Evolutionary conservation across 768 basidiomycete genomes (phyloP), one percentile per base, ranked within the genome.

Genomic region (Heimioporus sp.): DNA sequence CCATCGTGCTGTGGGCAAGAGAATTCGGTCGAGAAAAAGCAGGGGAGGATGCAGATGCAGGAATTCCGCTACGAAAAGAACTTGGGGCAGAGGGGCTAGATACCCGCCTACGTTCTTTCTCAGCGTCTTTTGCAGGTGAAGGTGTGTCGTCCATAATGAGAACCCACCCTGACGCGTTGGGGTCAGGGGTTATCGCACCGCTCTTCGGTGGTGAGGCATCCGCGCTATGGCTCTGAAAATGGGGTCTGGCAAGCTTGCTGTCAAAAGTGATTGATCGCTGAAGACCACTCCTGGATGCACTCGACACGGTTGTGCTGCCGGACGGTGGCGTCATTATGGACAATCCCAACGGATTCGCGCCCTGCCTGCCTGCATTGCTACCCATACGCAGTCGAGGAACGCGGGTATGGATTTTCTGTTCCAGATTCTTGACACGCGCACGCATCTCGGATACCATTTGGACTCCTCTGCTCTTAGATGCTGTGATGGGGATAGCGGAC

Each of bases 371-470:
- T 41, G 82, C 83, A 47, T 83, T 81, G 62, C 89, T 90, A 17
- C 83, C 85, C 84, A 91, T 88, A 12, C 90, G 86, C 49, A 92
- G 65, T 48, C 90, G 80, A 20, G 90, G 91, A 46, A 93, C 90
- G 40, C 87, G 87, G 40, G 89, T 90, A 62, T 92, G 89, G 41
- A 93, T 88, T 70, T 87, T 90, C 71, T 90, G 89, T 62, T 92
- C 89, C 36, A 93, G 71, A 59, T 85, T 87, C 63, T 77, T 83
- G 30, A 93, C 90, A 46, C 87, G 80, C 36, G 89, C 90, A 38
- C 92, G 82, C 87, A 94, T 91, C 65, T 93, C 92, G 20, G 88
- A 87, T 6, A 92, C 90, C 92, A 94, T 93, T 63, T 93, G 90
- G 4, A 92, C 89, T 24, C 90, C 91, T 65, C 84, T 87, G 66